Percentiles rank a stretch among this genome's conserved stretches.
Conservation (phyloP, 257 asterid species). For the Coffea eugenioides region DNA sequence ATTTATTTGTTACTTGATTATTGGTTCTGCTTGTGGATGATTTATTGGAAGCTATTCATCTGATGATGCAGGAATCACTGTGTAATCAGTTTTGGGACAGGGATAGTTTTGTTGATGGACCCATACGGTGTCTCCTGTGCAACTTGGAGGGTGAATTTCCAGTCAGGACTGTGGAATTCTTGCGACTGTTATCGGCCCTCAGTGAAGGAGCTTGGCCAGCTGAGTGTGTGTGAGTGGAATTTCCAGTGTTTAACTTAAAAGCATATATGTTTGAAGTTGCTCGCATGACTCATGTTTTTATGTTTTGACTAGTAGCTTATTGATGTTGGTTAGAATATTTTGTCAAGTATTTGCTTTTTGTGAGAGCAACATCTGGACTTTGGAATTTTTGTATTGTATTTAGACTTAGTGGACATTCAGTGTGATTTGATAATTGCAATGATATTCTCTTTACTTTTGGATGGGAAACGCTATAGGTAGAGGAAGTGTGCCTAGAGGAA, state of each 20-base stretch:
- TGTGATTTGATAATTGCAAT: not conserved
- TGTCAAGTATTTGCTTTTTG: not conserved
- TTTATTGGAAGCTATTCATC: slow-evolving; percentile 27
- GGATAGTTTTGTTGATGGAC: slow-evolving; percentile 88
- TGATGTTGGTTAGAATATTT: not conserved
- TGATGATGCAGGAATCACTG: slow-evolving; percentile 73
- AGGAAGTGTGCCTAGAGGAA: not conserved
- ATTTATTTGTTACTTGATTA: not conserved
- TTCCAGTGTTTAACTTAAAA: slow-evolving; percentile 16
- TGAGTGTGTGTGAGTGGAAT: slow-evolving; percentile 85
- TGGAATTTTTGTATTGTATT: not conserved
- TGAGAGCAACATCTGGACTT: not conserved
- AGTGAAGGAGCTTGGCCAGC: slow-evolving; percentile 94
- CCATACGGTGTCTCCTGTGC: slow-evolving; percentile 85
- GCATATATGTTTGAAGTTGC: not conserved
- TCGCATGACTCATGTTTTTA: not conserved
- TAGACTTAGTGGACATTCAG: not conserved
- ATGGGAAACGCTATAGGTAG: not conserved
- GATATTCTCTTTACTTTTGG: not conserved
- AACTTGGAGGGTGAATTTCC: slow-evolving; percentile 94
- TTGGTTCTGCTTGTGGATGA: slow-evolving; percentile 9
- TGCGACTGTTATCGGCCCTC: slow-evolving; percentile 73
- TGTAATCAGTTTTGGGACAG: slow-evolving; percentile 94
- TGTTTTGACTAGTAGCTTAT: not conserved
- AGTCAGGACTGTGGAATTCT: slow-evolving; percentile 56